These are phyloP conservation scores for Blastomyces parvus DNA, from an alignment of 2,329 filamentous ascomycete genomes.

Conservation along the genomic window DNA sequence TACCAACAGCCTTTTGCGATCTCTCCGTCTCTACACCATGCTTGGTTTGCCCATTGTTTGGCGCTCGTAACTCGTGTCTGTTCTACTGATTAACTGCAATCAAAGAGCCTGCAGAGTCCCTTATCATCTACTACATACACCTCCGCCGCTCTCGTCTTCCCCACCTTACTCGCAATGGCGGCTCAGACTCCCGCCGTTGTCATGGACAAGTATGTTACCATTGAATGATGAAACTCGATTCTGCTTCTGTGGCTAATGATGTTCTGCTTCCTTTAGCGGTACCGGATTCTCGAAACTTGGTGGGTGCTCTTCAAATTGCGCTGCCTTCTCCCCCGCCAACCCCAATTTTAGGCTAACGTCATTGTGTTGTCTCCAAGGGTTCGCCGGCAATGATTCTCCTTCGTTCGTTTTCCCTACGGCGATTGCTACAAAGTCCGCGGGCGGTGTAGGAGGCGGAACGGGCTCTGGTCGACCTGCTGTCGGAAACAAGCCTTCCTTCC, in stretches of 20 bases:
- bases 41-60: background rate
- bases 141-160: background rate
- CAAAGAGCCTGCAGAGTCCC: slow-evolving; percentile 9
- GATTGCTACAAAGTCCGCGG: slow-evolving; percentile 83
- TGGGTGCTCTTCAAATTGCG: slow-evolving; percentile 38
- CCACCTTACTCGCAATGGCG: slow-evolving; percentile 55
- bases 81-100: background rate
- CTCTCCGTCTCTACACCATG: background rate
- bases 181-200: slow-evolving; percentile 99
- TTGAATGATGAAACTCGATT: slow-evolving; percentile 19
- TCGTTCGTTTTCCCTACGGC: slow-evolving; percentile 99
- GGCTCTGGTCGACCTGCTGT: slow-evolving; percentile 84
- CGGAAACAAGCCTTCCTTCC: slow-evolving; percentile 88
- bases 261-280: slow-evolving; percentile 55
- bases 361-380: slow-evolving; percentile 49
- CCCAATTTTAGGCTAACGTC: slow-evolving; percentile 28
- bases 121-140: background rate
- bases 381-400: slow-evolving; percentile 97
- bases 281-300: slow-evolving; percentile 99
- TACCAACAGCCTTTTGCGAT: background rate
- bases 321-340: slow-evolving; percentile 11
- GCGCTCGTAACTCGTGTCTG: background rate
- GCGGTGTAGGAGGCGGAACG: slow-evolving; percentile 58
- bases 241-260: slow-evolving; percentile 28
- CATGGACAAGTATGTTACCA: slow-evolving; percentile 95